Evolutionary conservation across 306 rosid species (phyloP).

Genomic region (Chamaecrista fasciculata): DNA sequence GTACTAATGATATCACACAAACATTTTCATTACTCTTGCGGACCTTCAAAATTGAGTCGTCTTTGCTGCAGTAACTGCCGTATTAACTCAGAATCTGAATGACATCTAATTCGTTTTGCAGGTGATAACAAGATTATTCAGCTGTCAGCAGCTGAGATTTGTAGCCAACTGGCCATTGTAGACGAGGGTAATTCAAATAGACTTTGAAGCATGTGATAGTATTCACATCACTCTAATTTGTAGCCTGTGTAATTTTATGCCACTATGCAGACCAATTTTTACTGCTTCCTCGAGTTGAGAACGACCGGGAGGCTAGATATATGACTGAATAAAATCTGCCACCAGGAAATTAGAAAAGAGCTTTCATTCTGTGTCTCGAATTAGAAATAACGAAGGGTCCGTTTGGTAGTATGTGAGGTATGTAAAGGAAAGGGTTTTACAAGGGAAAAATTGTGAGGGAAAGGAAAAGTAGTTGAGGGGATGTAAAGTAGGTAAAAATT

Average conservation of each 20-base stretch:
- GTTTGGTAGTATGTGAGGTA: no score
- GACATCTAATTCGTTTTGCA: conserved; percentile 30
- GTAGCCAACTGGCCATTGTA: background rate
- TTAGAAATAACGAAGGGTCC: conserved; percentile 13
- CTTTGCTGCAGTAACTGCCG: background rate
- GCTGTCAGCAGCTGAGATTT: conserved; percentile 21
- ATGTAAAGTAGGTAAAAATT: no score
- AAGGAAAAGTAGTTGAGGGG: no score
- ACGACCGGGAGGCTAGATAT: background rate
- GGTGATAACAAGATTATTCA: conserved; percentile 31
- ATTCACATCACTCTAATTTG: background rate
- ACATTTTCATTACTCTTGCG: background rate
- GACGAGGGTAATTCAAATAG: conserved; percentile 28
- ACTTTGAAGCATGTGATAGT: background rate
- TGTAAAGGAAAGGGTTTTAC: no score
- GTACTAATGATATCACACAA: conserved; percentile 35
- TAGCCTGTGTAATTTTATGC: background rate
- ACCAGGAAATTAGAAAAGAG: background rate
- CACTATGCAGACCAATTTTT: background rate
- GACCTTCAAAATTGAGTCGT: conserved; percentile 2
- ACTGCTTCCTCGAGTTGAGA: conserved; percentile 8
- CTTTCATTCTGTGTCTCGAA: background rate
- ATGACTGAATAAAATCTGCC: background rate
- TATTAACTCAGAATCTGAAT: conserved; percentile 22
- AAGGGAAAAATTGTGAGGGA: no score